Conservation (phyloP, 352 stramenopile genomes). For the Phytophthora sp. region DNA sequence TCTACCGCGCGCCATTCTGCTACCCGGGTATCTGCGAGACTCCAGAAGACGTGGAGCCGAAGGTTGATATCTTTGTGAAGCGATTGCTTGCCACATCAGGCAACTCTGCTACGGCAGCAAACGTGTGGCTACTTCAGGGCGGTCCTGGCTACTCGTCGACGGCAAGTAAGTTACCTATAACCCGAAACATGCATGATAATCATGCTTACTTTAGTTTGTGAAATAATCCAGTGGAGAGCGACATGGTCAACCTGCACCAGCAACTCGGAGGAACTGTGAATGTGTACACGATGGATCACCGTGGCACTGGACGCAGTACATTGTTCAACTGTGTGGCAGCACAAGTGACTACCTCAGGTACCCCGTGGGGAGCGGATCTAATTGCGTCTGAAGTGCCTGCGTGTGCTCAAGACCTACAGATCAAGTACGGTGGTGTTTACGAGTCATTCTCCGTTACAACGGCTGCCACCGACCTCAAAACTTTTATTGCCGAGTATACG, state of each 20-base stretch:
- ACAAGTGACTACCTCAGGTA: slow-evolving; percentile 14
- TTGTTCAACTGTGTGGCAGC: slow-evolving; percentile 32
- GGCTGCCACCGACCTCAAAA: neutral
- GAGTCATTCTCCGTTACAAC: neutral
- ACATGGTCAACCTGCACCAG: slow-evolving; percentile 36
- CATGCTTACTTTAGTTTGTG: too few species aligned
- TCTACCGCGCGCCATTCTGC: slow-evolving; percentile 32
- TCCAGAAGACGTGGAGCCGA: neutral
- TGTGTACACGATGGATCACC: slow-evolving; percentile 49
- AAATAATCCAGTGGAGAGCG: slow-evolving; percentile 32
- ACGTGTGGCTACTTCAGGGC: slow-evolving; percentile 45
- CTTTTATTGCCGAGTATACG: neutral
- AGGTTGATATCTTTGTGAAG: slow-evolving; percentile 5
- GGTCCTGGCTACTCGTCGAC: slow-evolving; percentile 32
- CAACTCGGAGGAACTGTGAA: slow-evolving; percentile 32
- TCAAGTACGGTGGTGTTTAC: neutral
- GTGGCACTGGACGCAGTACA: slow-evolving; percentile 33
- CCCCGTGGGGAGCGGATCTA: neutral
- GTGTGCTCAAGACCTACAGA: slow-evolving; percentile 14
- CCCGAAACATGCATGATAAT: too few species aligned
- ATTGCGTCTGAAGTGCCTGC: slow-evolving; percentile 14
- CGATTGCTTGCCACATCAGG: neutral
- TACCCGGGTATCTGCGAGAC: slow-evolving; percentile 33
- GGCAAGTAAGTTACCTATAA: slow-evolving; percentile 38
- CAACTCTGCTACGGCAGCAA: neutral